Base-by-base conservation (phyloP, 768 basidiomycete species). In the Suillus variegatus region DNA sequence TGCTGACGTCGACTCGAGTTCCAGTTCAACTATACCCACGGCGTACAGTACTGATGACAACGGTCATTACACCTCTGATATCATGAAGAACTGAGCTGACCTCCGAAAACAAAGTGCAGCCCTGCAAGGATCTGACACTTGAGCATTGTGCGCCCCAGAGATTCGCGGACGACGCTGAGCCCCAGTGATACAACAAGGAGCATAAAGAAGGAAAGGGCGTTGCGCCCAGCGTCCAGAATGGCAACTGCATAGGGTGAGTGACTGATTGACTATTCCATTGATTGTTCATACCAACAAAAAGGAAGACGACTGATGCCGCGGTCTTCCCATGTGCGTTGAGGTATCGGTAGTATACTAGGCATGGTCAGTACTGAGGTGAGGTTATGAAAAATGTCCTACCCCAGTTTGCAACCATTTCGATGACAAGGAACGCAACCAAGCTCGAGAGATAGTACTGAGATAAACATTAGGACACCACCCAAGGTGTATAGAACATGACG, bases 351-450 rank as follows among this genome's bases (percentile, higher is more conserved):
- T 99, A 99, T 3, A 87, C 95, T 91, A 72, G 51, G 49, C 61
- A 43, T 12, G 9, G 13, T 66, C 62, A 54, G 62, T 38, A 68
- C 36, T 20, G 22, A 64, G 71, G 35, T 71, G 28, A 13, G 32
- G 32, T 63, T 20, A 6, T 13, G 32, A 40, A 6, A 49, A 22
- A 35, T 41, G n/a, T 6, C 84, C 65, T 65, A 90, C 93, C 91
- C 88, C 91, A 95, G 72, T 91, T 92, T 8, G 93, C 93, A 20
- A 97, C 81, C 93, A 97, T 98, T 76, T 99, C 97, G 68, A 98
- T 87, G 60, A 97, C 83, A 65, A 99, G 82, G 74, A 98, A 88
- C 28, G 85, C 89, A 61, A 97, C 85, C 25, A 96, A 88, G 62
- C 91, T 89, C 16, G 97, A 94, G 47, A 99, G 83, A 79, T 99